Conservation (phyloP, 1,284 basidiomycete genomes). For the Prillingera fragicola region DNA sequence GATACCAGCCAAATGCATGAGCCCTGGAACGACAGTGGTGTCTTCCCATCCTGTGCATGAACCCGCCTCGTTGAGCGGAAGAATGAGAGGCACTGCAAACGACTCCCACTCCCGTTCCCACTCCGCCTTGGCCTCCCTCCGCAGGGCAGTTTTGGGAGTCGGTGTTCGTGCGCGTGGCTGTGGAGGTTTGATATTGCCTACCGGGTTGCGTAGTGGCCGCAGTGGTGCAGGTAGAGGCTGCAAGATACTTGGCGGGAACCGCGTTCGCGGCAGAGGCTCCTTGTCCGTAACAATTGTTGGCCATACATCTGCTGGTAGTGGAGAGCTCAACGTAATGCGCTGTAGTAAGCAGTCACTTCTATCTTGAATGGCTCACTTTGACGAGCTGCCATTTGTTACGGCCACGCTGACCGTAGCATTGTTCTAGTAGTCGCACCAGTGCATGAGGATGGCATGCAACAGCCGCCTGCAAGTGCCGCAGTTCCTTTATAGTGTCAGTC, state of each 20-base stretch:
- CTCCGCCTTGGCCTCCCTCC: not conserved
- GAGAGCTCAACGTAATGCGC: conserved; percentile 10
- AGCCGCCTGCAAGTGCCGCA: conserved; percentile 28
- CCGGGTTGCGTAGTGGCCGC: not conserved
- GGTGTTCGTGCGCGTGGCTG: conserved; percentile 1
- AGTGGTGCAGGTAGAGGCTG: conserved; percentile 10
- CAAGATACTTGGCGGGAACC: conserved; percentile 4
- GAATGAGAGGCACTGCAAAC: conserved; percentile 21
- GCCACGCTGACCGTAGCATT: conserved; percentile 26
- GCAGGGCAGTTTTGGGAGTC: not conserved
- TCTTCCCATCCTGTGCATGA: conserved; percentile 14
- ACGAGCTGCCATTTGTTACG: conserved; percentile 21
- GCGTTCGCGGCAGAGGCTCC: not conserved
- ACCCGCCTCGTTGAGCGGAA: conserved; percentile 7
- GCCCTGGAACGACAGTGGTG: conserved; percentile 11
- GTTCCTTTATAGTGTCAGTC: conserved; percentile 10
- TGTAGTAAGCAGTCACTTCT: conserved; percentile 3
- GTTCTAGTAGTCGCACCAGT: conserved; percentile 25
- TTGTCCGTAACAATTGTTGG: not conserved
- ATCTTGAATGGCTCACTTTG: conserved; percentile 15
- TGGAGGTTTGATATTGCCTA: not conserved
- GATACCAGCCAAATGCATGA: conserved; percentile 23
- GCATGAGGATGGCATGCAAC: conserved; percentile 40
- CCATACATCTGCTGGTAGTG: not conserved
- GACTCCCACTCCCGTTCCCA: conserved; percentile 12